Base-by-base conservation (phyloP, 768 basidiomycete species). In the Imleria badia region DNA sequence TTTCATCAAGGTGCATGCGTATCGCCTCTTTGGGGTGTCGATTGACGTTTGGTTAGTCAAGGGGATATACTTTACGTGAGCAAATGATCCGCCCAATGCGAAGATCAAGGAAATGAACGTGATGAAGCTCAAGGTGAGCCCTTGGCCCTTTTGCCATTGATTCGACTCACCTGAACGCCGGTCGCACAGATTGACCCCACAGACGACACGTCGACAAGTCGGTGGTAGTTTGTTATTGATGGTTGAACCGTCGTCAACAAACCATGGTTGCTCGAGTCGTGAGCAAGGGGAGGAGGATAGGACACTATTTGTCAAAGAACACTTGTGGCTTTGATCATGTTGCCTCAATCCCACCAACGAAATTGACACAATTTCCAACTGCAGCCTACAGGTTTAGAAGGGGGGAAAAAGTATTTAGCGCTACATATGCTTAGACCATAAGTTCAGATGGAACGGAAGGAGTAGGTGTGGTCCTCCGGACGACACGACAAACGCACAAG, bases 181-280 rank as follows among this genome's bases (percentile, higher is more conserved):
- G n/a, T n/a, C n/a, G n/a, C n/a, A n/a, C n/a, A n/a, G n/a, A n/a
- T n/a, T n/a, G n/a, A n/a, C n/a, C n/a, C 14, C 79, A 86, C 58
- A 81, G 92, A 57, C 82, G 96, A 58, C 94, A 98, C 69, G 84
- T 91, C 20, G 96, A 98, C 76, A 93, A 95, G 69, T 88, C 91
- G 15, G 86, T 90, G 3, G 94, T 98, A 0, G 94, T 93, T 3
- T 89, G 93, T 52, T 97, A 75, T 98, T 20, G 95, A 98, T 64
- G 80, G 80, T 22, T 94, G 91, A 91, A 90, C 89, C 65, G 71
- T 81, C 60, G 66, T 78, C 12, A 86, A 94, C 68, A 94, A 94
- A 70, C 87, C 89, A 7, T 87, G 84, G 77, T 68, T 94, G 46
- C 79, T 87, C 69, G 72, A 74, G 41, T 61, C 71, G 10, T 78